phyloP scores from a whole-genome alignment of 2,329 filamentous ascomycete genomes.

The Ophiostoma sp. region DNA sequence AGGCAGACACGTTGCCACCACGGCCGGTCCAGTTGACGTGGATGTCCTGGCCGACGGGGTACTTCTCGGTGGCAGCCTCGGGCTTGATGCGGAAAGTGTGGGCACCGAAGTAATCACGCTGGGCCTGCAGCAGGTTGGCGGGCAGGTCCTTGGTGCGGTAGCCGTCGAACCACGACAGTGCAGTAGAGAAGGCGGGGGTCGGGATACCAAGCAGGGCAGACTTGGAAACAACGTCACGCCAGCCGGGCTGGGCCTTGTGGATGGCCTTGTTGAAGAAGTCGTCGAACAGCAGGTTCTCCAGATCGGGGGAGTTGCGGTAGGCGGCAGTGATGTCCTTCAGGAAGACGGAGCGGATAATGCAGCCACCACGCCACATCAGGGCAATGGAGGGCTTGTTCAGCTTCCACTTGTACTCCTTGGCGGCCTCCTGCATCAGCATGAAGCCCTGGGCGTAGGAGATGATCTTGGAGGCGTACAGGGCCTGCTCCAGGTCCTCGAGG shows the following conservation, averaged over 20 bases:
- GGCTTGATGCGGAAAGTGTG: slow-evolving; percentile 89
- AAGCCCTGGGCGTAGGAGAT: slow-evolving; percentile 99
- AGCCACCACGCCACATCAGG: slow-evolving; percentile 99
- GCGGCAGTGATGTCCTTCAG: slow-evolving; percentile 98
- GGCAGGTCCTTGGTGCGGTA: slow-evolving; percentile 96
- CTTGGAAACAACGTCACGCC: slow-evolving; percentile 88
- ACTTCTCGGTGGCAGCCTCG: slow-evolving; percentile 68
- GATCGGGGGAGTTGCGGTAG: slow-evolving; percentile 88
- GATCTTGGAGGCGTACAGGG: slow-evolving; percentile 98
- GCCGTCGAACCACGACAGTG: slow-evolving; percentile 96
- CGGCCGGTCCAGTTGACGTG: slow-evolving; percentile 99
- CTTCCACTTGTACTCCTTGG: slow-evolving; percentile 95
- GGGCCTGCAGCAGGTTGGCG: slow-evolving; percentile 96
- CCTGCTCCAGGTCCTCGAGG: slow-evolving; percentile 96
- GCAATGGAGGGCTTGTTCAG: slow-evolving; percentile 99
- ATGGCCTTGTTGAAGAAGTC: slow-evolving; percentile 99
- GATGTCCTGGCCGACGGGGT: slow-evolving; percentile 78
- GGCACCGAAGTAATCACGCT: slow-evolving; percentile 98
- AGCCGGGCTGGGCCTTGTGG: slow-evolving; percentile 88
- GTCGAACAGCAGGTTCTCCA: slow-evolving; percentile 97
- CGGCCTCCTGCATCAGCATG: slow-evolving; percentile 99
- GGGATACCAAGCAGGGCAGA: slow-evolving; percentile 91
- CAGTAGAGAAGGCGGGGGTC: slow-evolving; percentile 92
- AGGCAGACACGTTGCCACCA: slow-evolving; percentile 94
- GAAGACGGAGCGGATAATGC: slow-evolving; percentile 99